Base-by-base conservation (phyloP, 1,284 basidiomycete species). In the Fistulinella cinereoalba region DNA sequence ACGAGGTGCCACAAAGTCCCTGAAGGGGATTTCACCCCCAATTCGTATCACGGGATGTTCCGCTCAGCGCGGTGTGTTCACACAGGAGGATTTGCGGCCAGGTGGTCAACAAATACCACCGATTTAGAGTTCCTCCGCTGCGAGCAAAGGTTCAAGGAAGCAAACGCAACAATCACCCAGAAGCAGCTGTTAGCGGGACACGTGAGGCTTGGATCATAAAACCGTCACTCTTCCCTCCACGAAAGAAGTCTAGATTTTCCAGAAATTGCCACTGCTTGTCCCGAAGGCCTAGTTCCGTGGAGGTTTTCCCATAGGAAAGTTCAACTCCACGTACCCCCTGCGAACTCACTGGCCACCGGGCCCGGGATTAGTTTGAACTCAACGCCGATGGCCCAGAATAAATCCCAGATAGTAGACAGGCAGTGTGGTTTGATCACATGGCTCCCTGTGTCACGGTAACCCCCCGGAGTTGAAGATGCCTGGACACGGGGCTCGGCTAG, bases 361-460 rank as follows among this genome's bases (percentile, higher is more conserved):
- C 31, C 24, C 19, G 23, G 33, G 22, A 15, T 28, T 24, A 18
- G 28, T 24, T 6, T 22, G 21, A 36, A 29, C 23, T 28, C 27
- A 19, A 23, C 34, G n/a, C 15, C 34, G 16, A 27, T 16, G 32
- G 9, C 15, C 29, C 36, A 37, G 25, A 2, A 21, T 11, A 19
- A 27, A 15, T n/a, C 23, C 5, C 23, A 22, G 29, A 29, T 37
- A 32, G 22, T 25, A 21, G 16, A 12, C 19, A 9, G 37, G 31
- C 16, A 19, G 22, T 41, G 24, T 29, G 32, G 36, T 43, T 46
- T 28, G 43, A 54, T 55, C 58, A 44, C 59, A 51, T 47, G 45
- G 50, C 31, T 40, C 49, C 39, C 31, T 45, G 51, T 31, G 36
- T 41, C 32, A 28, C 41, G 23, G 22, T 25, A 41, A 45, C 22